Evolutionary conservation across 1,284 basidiomycete genomes (phyloP).

Genomic region (Trichosporon asahii): DNA sequence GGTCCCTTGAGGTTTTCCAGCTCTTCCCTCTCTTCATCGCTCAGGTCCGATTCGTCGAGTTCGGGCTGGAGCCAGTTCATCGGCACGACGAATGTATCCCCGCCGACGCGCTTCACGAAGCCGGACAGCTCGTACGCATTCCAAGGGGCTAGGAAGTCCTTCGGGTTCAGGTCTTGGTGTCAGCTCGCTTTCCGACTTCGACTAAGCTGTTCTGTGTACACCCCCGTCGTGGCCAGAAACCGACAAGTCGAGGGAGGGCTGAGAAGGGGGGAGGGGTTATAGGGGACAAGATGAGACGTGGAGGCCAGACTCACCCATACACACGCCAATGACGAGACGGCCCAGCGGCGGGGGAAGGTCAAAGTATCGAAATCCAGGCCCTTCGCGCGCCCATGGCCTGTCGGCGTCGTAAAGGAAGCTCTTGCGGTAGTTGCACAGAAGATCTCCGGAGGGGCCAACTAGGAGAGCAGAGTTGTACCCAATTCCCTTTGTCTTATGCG

Average conservation of each 20-base stretch:
- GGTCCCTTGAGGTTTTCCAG: conserved; percentile 22
- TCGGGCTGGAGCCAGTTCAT: conserved; percentile 53
- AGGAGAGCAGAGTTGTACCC: conserved; percentile 76
- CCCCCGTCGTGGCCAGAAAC: too few species aligned
- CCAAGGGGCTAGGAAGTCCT: conserved; percentile 58
- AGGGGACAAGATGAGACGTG: too few species aligned
- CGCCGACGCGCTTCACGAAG: conserved; percentile 57
- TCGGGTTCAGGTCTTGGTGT: conserved; percentile 63
- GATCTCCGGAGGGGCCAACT: conserved; percentile 63
- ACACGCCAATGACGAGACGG: conserved; percentile 68
- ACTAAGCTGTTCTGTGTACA: too few species aligned
- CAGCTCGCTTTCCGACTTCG: too few species aligned
- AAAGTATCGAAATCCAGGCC: conserved; percentile 68
- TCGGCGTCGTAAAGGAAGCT: conserved; percentile 81
- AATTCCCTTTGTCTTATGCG: conserved; percentile 47
- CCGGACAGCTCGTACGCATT: conserved; percentile 76
- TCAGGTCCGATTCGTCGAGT: conserved; percentile 21
- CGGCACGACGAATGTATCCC: conserved; percentile 68
- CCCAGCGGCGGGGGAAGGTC: conserved; percentile 59
- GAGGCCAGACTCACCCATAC: conserved; percentile 61
- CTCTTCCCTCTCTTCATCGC: conserved; percentile 10
- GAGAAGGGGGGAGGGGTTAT: not conserved
- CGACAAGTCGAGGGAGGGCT: too few species aligned
- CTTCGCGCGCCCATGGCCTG: conserved; percentile 76
- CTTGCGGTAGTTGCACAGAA: conserved; percentile 74